Evolutionary conservation across 495 filamentous ascomycete genomes (phyloP).

Genomic region (Tuber magnatum): DNA sequence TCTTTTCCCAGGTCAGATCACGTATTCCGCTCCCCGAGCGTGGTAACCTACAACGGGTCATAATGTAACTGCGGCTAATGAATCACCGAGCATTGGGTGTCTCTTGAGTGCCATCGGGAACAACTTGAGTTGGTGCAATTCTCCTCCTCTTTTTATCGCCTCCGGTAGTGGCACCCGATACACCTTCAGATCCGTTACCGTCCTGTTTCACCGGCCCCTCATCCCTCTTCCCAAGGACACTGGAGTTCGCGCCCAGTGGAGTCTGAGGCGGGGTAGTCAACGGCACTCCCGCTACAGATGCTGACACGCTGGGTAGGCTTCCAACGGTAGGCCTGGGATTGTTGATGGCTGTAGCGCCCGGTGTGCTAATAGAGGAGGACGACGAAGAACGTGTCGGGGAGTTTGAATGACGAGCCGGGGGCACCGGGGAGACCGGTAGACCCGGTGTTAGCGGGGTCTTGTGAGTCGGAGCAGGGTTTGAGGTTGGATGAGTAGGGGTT

Average conservation of each 20-base stretch:
- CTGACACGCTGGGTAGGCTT: conserved; percentile 59
- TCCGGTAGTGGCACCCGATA: conserved; percentile 21
- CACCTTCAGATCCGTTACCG: conserved; percentile 15
- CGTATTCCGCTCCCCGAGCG: not conserved
- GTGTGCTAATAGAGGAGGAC: conserved; percentile 70
- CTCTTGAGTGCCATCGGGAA: not conserved
- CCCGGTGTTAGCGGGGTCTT: conserved; percentile 53
- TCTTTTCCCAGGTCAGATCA: not conserved
- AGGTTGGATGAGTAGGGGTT: conserved; percentile 55
- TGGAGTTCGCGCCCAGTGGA: conserved; percentile 51
- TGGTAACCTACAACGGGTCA: conserved; percentile 8
- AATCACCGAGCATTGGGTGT: conserved; percentile 9
- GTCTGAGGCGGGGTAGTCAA: conserved; percentile 78
- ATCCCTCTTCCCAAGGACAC: conserved; percentile 55
- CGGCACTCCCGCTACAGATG: conserved; percentile 45
- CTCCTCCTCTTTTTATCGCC: conserved; percentile 60
- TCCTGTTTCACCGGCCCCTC: conserved; percentile 46
- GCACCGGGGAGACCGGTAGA: conserved; percentile 50
- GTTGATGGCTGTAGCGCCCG: conserved; percentile 54
- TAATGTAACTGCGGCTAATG: not conserved
- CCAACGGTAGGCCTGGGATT: conserved; percentile 73
- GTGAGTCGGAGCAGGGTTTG: conserved; percentile 54
- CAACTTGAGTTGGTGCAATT: conserved; percentile 66
- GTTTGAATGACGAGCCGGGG: conserved; percentile 53
- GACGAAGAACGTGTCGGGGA: conserved; percentile 80